Evolutionary conservation across 495 filamentous ascomycete species (phyloP).

Genomic region (Tirmania nivea): DNA sequence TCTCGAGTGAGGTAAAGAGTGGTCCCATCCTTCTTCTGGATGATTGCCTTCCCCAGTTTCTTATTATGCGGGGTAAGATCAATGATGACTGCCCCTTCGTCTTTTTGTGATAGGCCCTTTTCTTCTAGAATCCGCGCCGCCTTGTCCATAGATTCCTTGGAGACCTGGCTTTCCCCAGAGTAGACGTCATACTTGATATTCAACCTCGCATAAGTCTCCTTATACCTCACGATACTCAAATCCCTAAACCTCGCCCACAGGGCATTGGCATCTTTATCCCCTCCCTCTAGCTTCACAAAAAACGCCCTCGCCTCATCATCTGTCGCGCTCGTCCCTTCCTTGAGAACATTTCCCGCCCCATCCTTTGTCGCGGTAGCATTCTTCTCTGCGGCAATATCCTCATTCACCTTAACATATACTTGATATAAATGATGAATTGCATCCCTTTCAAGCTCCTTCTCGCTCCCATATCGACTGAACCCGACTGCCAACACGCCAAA

Average conservation of each 20-base stretch:
- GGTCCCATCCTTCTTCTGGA: constrained; percentile 39
- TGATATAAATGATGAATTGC: constrained; percentile 44
- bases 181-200: constrained; percentile 93
- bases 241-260: constrained; percentile 78
- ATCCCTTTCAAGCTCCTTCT: constrained; percentile 32
- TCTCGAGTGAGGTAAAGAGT: constrained; percentile 45
- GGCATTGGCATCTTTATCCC: constrained; percentile 50
- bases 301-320: constrained; percentile 49
- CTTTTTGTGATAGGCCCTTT: constrained; percentile 52
- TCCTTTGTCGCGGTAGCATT: constrained; percentile 28
- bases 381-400: constrained; percentile 34
- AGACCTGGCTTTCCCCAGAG: constrained; percentile 82
- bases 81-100: constrained; percentile 72
- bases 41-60: constrained; percentile 33
- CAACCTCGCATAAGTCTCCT: constrained; percentile 56
- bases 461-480: constrained; percentile 37
- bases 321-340: constrained; percentile 24
- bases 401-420: constrained; percentile 41
- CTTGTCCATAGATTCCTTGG: constrained; percentile 55
- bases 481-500: constrained; percentile 37
- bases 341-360: constrained; percentile 24
- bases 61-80: constrained; percentile 58
- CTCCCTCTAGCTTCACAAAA: constrained; percentile 81
- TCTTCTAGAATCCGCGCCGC: constrained; percentile 44
- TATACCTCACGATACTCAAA: constrained; percentile 69